Percentiles rank a stretch among this genome's conserved stretches.
Evolutionary conservation across 2,329 filamentous ascomycete genomes (phyloP).

Genomic region (Aureobasidium uvarum): DNA sequence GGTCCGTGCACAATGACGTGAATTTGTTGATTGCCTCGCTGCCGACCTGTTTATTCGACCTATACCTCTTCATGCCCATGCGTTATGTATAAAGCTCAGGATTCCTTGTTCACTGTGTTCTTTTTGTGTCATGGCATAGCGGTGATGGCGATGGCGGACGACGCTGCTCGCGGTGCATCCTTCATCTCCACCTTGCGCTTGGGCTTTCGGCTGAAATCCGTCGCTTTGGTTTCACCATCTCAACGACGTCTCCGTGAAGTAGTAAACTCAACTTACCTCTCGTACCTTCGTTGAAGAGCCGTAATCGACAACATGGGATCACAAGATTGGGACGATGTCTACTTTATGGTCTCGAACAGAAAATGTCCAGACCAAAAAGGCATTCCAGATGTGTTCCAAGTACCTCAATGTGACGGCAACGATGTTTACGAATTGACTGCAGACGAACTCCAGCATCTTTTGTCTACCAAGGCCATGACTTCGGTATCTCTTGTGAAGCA

Average conservation of each 20-base stretch:
- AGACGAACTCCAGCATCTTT: constrained; percentile 23
- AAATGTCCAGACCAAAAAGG: neutral
- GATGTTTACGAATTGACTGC: constrained; percentile 22
- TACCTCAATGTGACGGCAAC: constrained; percentile 21
- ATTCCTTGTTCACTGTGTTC: neutral
- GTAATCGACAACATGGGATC: neutral
- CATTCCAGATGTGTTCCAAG: constrained; percentile 18
- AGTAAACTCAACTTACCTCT: neutral
- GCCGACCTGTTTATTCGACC: neutral
- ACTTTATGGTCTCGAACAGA: constrained; percentile 8
- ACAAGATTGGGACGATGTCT: constrained; percentile 15
- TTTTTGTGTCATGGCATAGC: too few relatives aligned
- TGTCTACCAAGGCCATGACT: constrained; percentile 12
- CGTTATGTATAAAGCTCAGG: neutral
- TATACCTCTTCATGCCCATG: neutral
- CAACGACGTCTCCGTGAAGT: neutral
- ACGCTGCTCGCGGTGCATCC: neutral
- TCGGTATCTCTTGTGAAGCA: constrained; percentile 13
- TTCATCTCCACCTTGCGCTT: constrained; percentile 21
- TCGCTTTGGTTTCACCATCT: neutral
- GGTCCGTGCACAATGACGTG: constrained; percentile 14
- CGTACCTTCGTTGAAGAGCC: neutral
- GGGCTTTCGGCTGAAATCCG: constrained; percentile 8
- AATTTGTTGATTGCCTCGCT: neutral
- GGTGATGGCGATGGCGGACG: neutral